phyloP scores from a whole-genome alignment of 371 early-diverging fungal genomes.

The Mortierella sp. region DNA sequence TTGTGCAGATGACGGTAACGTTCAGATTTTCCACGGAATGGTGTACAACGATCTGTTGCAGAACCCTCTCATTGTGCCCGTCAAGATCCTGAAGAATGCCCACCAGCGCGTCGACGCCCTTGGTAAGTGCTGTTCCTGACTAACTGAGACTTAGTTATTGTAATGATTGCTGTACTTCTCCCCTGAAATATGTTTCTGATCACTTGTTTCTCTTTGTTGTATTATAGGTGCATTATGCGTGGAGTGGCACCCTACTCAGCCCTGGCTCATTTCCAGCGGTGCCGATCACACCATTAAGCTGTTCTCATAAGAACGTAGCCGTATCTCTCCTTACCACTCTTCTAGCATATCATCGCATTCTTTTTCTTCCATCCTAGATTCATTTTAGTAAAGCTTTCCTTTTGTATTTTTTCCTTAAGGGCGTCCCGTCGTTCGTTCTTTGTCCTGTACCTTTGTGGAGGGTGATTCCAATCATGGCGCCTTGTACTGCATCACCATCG shows the following conservation, averaged over 20 bases:
- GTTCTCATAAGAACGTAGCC: constrained; percentile 71
- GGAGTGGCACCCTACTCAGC: constrained; percentile 96
- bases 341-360: constrained; percentile 6
- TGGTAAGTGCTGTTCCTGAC: constrained; percentile 61
- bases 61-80: constrained; percentile 98
- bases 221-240: constrained; percentile 82
- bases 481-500: neutral
- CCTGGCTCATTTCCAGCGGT: constrained; percentile 93
- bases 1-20: constrained; percentile 92
- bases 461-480: neutral
- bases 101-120: constrained; percentile 82
- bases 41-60: constrained; percentile 94
- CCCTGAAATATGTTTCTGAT: neutral
- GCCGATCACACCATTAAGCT: constrained; percentile 84
- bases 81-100: constrained; percentile 88
- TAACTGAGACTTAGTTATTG: neutral
- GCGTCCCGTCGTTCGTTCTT: neutral
- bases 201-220: neutral
- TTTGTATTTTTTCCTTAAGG: constrained; percentile 12
- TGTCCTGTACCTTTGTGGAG: too few relatives aligned
- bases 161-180: neutral
- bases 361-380: neutral
- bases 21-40: constrained; percentile 97
- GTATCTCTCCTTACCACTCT: neutral
- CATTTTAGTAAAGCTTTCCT: neutral